phyloP scores from a whole-genome alignment of 208 protist species.

The Trypanosoma theileri region DNA sequence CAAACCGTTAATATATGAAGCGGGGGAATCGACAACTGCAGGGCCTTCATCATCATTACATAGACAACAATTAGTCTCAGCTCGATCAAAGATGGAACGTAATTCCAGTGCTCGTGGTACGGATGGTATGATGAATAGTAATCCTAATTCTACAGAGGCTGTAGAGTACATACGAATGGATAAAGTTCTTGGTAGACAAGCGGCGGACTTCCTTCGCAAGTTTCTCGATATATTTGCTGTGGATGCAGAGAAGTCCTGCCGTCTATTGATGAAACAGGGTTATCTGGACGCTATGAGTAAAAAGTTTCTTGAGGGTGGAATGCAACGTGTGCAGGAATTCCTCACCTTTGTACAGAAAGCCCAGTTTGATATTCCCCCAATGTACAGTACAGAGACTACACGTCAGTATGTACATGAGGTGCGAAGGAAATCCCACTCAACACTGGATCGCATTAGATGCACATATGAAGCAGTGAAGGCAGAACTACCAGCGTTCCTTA shows the following conservation, averaged over 20 bases:
- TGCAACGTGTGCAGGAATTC: conserved; percentile 41
- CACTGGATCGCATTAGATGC: conserved; percentile 48
- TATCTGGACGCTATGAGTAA: conserved; percentile 52
- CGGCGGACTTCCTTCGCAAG: conserved; percentile 39
- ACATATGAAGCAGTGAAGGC: conserved; percentile 52
- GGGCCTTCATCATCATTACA: too few species aligned
- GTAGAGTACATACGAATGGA: conserved; percentile 34
- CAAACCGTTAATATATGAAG: too few species aligned
- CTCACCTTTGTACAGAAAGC: conserved; percentile 41
- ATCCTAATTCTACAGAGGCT: conserved; percentile 22
- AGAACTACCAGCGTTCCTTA: conserved; percentile 3
- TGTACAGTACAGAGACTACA: conserved; percentile 47
- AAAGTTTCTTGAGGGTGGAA: conserved; percentile 47
- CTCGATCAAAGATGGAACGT: too few species aligned
- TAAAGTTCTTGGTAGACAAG: conserved; percentile 32
- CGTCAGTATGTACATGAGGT: conserved; percentile 36
- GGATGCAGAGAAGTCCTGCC: conserved; percentile 41
- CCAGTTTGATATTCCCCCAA: conserved; percentile 41
- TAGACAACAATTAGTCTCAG: too few species aligned
- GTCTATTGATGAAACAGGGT: conserved; percentile 37
- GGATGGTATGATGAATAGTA: conserved; percentile 14
- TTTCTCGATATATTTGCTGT: conserved; percentile 50
- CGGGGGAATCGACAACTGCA: too few species aligned
- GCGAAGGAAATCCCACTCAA: conserved; percentile 44
- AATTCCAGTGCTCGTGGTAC: too few species aligned